Evolutionary conservation across 2,329 filamentous ascomycete genomes (phyloP), one percentile per base, ranked within the genome.

Genomic region (Thielaviopsis punctulata): DNA sequence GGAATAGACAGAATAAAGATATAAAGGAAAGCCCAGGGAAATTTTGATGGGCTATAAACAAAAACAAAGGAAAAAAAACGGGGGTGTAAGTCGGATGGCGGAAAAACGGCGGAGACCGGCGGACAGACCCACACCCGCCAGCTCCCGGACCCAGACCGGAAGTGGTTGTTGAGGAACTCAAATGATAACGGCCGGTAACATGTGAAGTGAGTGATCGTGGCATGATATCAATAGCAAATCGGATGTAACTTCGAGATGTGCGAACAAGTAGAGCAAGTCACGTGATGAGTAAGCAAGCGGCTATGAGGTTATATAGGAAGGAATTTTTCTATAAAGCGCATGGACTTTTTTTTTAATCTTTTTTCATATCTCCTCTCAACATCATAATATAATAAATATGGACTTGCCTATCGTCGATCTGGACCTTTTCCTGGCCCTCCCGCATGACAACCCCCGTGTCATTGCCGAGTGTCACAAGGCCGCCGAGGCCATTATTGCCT

Each of bases 351-450:
- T 19, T 9, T 48, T 15, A 13, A 30, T 25, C 3, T 30, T 8
- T 5, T 19, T 39, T 18, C 7, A 18, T 39, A 41, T 10, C 10
- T n/a, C 7, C 19, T 24, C 18, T 33, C 25, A 5, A 23, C 30
- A 23, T 19, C 8, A 46, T 41, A 15, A 45, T 39, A 19, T 4
- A 22, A 8, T 12, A 13, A 57, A 64, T 41, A 80, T 80, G 76
- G 71, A 79, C 56, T 70, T 80, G 49, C 76, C 76, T 48, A 65
- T 80, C 59, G 66, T 79, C 61, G 72, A 80, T 65, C 72, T 80
- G 30, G 75, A 80, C 62, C 57, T 75, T 58, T 80, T 76, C 60
- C 73, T 74, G 48, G 59, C 64, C 56, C 61, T 69, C 21, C 62
- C 69, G 0, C 62, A 61, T 41, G 63, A 66, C 59, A 71, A 71